These are phyloP conservation scores for Alternaria triticimaculans DNA, from an alignment of 2,329 filamentous ascomycete species.

Conservation along the genomic window DNA sequence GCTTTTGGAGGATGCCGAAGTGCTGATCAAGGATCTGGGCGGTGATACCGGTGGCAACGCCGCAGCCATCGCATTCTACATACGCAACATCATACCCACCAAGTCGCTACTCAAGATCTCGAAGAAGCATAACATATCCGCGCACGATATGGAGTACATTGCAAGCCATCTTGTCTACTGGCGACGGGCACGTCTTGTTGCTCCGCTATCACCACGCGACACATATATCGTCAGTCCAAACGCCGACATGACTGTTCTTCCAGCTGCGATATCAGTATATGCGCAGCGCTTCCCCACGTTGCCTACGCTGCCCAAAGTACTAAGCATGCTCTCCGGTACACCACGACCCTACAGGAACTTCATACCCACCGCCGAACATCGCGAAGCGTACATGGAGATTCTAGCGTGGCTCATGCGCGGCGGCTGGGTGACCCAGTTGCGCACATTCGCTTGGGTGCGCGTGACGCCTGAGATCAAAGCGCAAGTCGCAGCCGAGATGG, in stretches of 20 bases:
- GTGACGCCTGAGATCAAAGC: slow-evolving; percentile 83
- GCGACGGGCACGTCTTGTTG: slow-evolving; percentile 89
- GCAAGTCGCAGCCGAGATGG: slow-evolving; percentile 78
- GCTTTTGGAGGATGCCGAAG: slow-evolving; percentile 81
- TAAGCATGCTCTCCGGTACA: slow-evolving; percentile 80
- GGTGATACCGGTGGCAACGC: slow-evolving; percentile 78
- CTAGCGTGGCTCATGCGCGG: slow-evolving; percentile 91
- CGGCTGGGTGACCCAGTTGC: slow-evolving; percentile 92
- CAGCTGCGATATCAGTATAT: slow-evolving; percentile 74
- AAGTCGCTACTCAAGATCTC: slow-evolving; percentile 76
- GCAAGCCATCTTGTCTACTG: slow-evolving; percentile 95
- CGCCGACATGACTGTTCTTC: slow-evolving; percentile 76
- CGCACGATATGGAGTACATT: slow-evolving; percentile 83
- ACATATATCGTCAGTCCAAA: slow-evolving; percentile 92
- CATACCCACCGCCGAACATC: slow-evolving; percentile 86
- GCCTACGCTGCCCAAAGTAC: slow-evolving; percentile 82
- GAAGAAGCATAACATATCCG: slow-evolving; percentile 72
- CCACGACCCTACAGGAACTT: slow-evolving; percentile 84
- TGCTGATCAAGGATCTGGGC: slow-evolving; percentile 73
- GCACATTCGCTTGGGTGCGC: slow-evolving; percentile 88
- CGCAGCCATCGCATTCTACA: slow-evolving; percentile 76
- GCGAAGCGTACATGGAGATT: slow-evolving; percentile 86
- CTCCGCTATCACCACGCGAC: slow-evolving; percentile 86
- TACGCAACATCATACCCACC: slow-evolving; percentile 65
- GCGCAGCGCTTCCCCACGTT: slow-evolving; percentile 81